These are phyloP conservation scores for Brasilioporus rufonigricans DNA, from an alignment of 768 basidiomycete genomes.

Conservation along the genomic window DNA sequence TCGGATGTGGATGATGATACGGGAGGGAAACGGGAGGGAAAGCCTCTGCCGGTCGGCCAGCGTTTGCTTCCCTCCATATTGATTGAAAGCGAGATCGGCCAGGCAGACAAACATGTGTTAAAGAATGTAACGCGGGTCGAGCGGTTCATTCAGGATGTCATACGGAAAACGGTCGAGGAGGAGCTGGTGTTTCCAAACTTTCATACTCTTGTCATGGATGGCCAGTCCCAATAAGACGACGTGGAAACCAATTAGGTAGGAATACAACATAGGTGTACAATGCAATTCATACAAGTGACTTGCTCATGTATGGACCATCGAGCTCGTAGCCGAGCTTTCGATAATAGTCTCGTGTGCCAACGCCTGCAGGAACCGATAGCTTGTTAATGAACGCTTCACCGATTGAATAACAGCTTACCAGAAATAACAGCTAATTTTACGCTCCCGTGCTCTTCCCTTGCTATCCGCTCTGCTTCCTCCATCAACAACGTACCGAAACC, in stretches of 20 bases:
- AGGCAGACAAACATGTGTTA: constrained; percentile 91
- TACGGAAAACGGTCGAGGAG: constrained; percentile 92
- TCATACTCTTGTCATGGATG: constrained; percentile 68
- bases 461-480: constrained; percentile 99
- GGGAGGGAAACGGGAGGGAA: constrained; percentile 45
- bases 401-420: constrained; percentile 45
- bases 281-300: constrained; percentile 49
- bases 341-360: constrained; percentile 97
- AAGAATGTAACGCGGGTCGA: constrained; percentile 96
- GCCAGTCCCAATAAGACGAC: constrained; percentile 22
- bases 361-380: constrained; percentile 47
- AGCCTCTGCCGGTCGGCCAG: constrained; percentile 77
- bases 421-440: constrained; percentile 97
- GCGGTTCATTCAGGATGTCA: constrained; percentile 91
- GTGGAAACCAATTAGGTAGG: neutral
- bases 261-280: constrained; percentile 12
- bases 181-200: constrained; percentile 97
- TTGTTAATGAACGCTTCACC: neutral
- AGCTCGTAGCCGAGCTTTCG: constrained; percentile 90
- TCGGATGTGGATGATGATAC: constrained; percentile 64
- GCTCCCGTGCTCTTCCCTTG: constrained; percentile 94
- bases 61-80: constrained; percentile 81
- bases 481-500: constrained; percentile 96
- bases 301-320: constrained; percentile 98
- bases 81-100: constrained; percentile 97